Evolutionary conservation across 495 filamentous ascomycete genomes (phyloP).

Genomic region (Podospora tetraspora): DNA sequence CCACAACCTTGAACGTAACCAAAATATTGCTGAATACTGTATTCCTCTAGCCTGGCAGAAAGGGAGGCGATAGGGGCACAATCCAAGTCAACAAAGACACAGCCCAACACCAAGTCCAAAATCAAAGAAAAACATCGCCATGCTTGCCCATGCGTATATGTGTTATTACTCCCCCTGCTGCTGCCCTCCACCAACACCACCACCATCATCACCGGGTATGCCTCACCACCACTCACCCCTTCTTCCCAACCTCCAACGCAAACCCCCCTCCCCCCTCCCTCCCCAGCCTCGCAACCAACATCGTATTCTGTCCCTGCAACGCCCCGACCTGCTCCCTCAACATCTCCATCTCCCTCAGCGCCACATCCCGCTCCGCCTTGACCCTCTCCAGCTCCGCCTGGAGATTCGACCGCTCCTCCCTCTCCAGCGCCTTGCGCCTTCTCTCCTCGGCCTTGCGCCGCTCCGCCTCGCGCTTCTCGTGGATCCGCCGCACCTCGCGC

Average conservation of each 20-base stretch:
- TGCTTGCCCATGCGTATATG: not conserved
- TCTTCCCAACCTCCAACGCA: no score
- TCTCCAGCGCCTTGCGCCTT: slow-evolving; percentile 47
- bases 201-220: not conserved
- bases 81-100: not conserved
- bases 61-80: not conserved
- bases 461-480: slow-evolving; percentile 55
- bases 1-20: not conserved
- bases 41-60: not conserved
- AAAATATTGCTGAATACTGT: not conserved
- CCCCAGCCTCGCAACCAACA: slow-evolving; percentile 49
- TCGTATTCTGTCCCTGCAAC: slow-evolving; percentile 62
- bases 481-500: slow-evolving; percentile 57
- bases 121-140: not conserved
- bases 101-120: not conserved
- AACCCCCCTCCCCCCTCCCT: slow-evolving; percentile 12
- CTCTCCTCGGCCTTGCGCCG: slow-evolving; percentile 57
- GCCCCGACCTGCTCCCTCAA: slow-evolving; percentile 56
- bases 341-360: slow-evolving; percentile 57
- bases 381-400: slow-evolving; percentile 46
- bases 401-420: slow-evolving; percentile 48
- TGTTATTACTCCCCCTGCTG: not conserved
- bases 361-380: slow-evolving; percentile 50
- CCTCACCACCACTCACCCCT: not conserved
- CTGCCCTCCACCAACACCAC: not conserved